Base-by-base conservation (phyloP, 2,329 filamentous ascomycete genomes). In the Hymenoscyphus repandus region DNA sequence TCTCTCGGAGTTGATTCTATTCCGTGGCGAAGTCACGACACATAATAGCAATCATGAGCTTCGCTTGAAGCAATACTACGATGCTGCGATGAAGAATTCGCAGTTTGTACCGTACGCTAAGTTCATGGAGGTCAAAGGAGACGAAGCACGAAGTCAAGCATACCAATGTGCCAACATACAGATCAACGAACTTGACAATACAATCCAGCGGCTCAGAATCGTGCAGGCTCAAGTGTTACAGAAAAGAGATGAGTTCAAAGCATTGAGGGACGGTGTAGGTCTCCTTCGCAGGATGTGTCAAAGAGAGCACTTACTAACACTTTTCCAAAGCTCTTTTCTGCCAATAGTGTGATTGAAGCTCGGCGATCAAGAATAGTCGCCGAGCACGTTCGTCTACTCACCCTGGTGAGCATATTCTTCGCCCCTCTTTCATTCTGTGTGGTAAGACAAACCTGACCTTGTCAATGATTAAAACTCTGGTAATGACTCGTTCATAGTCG, bases 361-460 rank as follows among this genome's bases (percentile, higher is more conserved):
- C 44, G 44, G 15, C 44, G 44, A 11, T 38, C 44, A 22, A 10
- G 17, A 36, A 36, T 38, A 13, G 12, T 38, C 7, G 44, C 17
- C n/a, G 32, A 46, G 15, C 31, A 46, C 13, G 32, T 46, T 9
- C 9, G 44, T 22, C 32, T 46, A 12, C 18, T 37, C 31, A 46
- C 44, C 12, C 37, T 36, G 17, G 32, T 46, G 5, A 37, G 44
- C 44, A 46, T 37, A 36, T 37, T 46, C 44, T 46, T 46, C 22
- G 31, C 33, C 6, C 32, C 44, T 46, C 33, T 46, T 13, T 15
- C 44, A 5, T 37, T 37, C 33, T 46, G 44, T 17, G 20, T 46
- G 20, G 44, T 38, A 37, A 32, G 44, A 22, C 18, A n/a, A n/a
- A 10, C 27, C 10, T 17, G 13, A 32, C 27, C n/a, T n/a, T n/a